Evolutionary conservation across 192 early-diverging fungal species (phyloP), one percentile per base, ranked within the genome.

Genomic region (Spizellomyces sp.): DNA sequence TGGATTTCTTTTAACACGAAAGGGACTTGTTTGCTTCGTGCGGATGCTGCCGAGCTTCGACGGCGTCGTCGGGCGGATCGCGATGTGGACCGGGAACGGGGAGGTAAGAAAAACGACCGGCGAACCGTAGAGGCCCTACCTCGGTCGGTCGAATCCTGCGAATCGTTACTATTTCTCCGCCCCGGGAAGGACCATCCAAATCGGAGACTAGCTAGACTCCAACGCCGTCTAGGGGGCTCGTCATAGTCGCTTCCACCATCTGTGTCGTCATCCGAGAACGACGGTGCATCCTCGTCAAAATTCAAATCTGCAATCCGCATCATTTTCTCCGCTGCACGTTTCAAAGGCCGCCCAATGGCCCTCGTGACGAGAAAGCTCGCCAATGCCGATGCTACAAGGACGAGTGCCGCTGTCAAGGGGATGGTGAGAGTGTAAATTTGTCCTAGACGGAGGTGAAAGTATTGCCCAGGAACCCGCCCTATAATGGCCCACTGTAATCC

Each of bases 271-370:
- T 69, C 67, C 17, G 12, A 12, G 2, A 19, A n/a, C 14, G 17
- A n/a, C 14, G 50, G 12, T 36, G 17, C 22, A 67, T 74, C 73
- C 60, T 74, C 73, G 42, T 74, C 73, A 59, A 74, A 74, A 59
- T 74, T 74, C 41, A 74, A 50, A 70, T 74, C 66, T 27, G 73
- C 73, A 48, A 74, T 74, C 5, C 67, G 57, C 67, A 67, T 67
- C 67, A 74, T 69, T 36, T 70, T 67, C 36, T 74, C 73, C 43
- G 73, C 73, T 7, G 67, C 73, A 2, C 62, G 58, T 61, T 74
- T 74, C 21, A 74, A 50, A 7, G 73, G 73, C 46, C 21, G 45
- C 14, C 73, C 73, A 48, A 74, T 74, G 21, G 65, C 67, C 9
- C 73, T 62, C 47, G 73, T 74, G n/a, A 74, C 67, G n/a, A 74